These are phyloP conservation scores for Trichoderma sp. DNA, from an alignment of 2,329 filamentous ascomycete genomes.

Conservation along the genomic window DNA sequence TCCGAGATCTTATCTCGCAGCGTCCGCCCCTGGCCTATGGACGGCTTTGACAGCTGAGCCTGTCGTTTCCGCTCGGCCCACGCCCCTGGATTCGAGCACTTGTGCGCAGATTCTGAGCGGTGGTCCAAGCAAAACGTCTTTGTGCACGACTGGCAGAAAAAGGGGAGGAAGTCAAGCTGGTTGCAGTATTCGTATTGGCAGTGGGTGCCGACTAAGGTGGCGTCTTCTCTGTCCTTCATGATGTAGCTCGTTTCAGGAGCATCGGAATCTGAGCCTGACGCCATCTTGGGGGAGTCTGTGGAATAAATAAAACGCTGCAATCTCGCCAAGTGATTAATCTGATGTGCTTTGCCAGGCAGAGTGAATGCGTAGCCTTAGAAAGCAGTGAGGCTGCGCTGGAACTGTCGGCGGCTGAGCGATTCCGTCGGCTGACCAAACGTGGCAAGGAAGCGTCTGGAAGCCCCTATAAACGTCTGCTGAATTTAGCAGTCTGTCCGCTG, in stretches of 20 bases:
- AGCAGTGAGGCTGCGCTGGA: constrained; percentile 8
- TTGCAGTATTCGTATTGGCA: constrained; percentile 92
- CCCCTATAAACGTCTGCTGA: constrained; percentile 31
- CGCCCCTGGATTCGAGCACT: constrained; percentile 63
- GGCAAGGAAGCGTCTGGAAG: constrained; percentile 42
- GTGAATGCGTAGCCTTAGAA: constrained; percentile 35
- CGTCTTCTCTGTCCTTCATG: constrained; percentile 74
- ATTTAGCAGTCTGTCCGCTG: background rate
- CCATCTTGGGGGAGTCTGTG: constrained; percentile 48
- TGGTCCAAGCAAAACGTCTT: constrained; percentile 92
- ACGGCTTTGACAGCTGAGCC: constrained; percentile 57
- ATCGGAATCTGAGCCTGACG: constrained; percentile 52
- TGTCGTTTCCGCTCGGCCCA: constrained; percentile 63
- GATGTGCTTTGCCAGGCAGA: constrained; percentile 35
- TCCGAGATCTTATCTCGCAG: constrained; percentile 60
- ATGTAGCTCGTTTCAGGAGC: constrained; percentile 63
- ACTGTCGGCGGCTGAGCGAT: constrained; percentile 18
- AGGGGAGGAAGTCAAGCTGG: constrained; percentile 94
- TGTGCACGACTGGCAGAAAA: constrained; percentile 86
- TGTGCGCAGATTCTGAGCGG: constrained; percentile 81
- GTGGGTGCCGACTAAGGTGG: constrained; percentile 84
- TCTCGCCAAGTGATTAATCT: constrained; percentile 21
- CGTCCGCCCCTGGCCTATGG: constrained; percentile 57
- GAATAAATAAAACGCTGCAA: constrained; percentile 11
- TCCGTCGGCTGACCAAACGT: constrained; percentile 27